Evolutionary conservation across 495 filamentous ascomycete genomes (phyloP).

Genomic region (Neurospora tetraspora): DNA sequence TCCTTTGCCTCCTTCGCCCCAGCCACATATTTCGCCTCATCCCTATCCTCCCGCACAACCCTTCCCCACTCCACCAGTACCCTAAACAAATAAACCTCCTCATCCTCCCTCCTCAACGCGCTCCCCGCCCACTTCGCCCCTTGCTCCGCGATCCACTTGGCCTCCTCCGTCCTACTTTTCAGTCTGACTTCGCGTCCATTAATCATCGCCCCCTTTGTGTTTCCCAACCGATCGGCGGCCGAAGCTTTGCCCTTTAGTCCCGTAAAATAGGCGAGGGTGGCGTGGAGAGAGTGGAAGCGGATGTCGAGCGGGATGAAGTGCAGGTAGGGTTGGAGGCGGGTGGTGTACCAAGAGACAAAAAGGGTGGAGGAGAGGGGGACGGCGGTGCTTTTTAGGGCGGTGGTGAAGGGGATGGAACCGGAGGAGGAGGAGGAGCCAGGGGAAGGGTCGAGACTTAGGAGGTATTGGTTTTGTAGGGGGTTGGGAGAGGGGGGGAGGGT

Average conservation of each 20-base stretch:
- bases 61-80: conserved; percentile 68
- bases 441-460: conserved; percentile 51
- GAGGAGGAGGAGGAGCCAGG: background rate
- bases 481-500: background rate
- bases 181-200: conserved; percentile 37
- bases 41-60: conserved; percentile 51
- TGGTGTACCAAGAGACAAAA: conserved; percentile 68
- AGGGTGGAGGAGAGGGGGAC: conserved; percentile 55
- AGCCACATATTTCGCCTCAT: conserved; percentile 43
- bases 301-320: conserved; percentile 73
- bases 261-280: conserved; percentile 54
- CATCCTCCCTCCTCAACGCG: conserved; percentile 66
- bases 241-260: conserved; percentile 18
- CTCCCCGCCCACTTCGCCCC: conserved; percentile 54
- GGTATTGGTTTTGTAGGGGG: conserved; percentile 30
- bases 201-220: conserved; percentile 21
- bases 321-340: conserved; percentile 59
- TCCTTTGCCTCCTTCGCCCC: background rate
- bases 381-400: conserved; percentile 38
- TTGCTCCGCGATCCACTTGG: conserved; percentile 52
- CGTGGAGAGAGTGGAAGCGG: conserved; percentile 54
- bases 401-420: conserved; percentile 20
- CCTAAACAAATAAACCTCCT: conserved; percentile 75
- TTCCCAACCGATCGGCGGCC: background rate
- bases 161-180: conserved; percentile 26